Percentiles rank a stretch among this genome's conserved stretches.
Evolutionary conservation across 768 basidiomycete genomes (phyloP).

Genomic region (Pleurotus sapidus): DNA sequence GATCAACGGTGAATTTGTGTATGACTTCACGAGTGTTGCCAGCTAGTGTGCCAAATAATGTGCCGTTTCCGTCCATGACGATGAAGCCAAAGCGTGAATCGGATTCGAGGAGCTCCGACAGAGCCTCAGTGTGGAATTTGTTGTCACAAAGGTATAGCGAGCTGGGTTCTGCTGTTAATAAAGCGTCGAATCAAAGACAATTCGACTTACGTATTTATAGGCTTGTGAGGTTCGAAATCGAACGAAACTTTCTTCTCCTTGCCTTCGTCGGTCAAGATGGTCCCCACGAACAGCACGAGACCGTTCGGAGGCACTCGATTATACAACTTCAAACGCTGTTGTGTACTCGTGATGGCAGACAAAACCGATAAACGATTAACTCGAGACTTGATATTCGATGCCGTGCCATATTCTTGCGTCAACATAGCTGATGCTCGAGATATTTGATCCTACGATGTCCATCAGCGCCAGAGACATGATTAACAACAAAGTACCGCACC

Average conservation of each 20-base stretch:
- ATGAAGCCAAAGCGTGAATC: slow-evolving; percentile 99
- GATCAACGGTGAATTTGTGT: slow-evolving; percentile 98
- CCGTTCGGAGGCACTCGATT: slow-evolving; percentile 96
- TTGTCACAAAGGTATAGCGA: slow-evolving; percentile 99
- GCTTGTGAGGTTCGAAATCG: slow-evolving; percentile 98
- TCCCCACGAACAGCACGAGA: slow-evolving; percentile 96
- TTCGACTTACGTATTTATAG: slow-evolving; percentile 88
- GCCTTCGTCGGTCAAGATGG: slow-evolving; percentile 96
- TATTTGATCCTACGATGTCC: slow-evolving; percentile 72
- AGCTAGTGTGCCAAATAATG: slow-evolving; percentile 91
- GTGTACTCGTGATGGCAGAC: slow-evolving; percentile 97
- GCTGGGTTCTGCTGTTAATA: slow-evolving; percentile 32
- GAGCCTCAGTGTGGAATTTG: slow-evolving; percentile 98
- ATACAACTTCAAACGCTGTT: slow-evolving; percentile 96
- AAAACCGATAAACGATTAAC: slow-evolving; percentile 97
- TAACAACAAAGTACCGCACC: slow-evolving; percentile 36
- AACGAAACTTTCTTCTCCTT: slow-evolving; percentile 99
- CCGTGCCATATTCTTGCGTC: slow-evolving; percentile 97
- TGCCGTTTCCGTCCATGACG: slow-evolving; percentile 99
- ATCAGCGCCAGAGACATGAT: background rate
- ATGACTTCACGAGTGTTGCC: slow-evolving; percentile 97
- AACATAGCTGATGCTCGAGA: slow-evolving; percentile 93
- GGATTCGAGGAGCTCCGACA: slow-evolving; percentile 94
- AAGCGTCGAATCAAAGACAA: background rate
- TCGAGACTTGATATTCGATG: slow-evolving; percentile 99